Percentiles rank a stretch among this genome's conserved stretches.
phyloP scores from a whole-genome alignment of 768 basidiomycete species.

The Zangia roseola region DNA sequence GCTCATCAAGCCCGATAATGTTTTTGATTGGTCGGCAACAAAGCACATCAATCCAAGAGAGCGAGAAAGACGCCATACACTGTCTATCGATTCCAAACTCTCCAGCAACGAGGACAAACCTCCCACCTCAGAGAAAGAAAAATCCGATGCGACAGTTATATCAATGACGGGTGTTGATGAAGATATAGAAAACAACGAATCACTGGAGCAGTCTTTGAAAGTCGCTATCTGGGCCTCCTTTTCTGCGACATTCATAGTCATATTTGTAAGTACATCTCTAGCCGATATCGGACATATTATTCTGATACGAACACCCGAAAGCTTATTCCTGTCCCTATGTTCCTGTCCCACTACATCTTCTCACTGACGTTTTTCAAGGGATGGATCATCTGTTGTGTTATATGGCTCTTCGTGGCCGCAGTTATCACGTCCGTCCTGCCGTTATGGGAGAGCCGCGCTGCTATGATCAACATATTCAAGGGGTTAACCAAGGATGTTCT shows the following conservation, averaged over 20 bases:
- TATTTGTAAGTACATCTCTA: slow-evolving; percentile 8
- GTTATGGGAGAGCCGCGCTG: slow-evolving; percentile 17
- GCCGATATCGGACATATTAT: not conserved
- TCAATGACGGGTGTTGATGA: slow-evolving; percentile 2
- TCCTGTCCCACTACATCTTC: slow-evolving; percentile 18
- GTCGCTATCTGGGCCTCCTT: slow-evolving; percentile 14
- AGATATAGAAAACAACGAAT: slow-evolving; percentile 3
- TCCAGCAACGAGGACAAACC: slow-evolving; percentile 3
- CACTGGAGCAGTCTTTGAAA: slow-evolving; percentile 11
- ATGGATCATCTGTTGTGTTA: slow-evolving; percentile 16
- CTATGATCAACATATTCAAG: slow-evolving; percentile 9
- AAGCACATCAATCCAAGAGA: slow-evolving; percentile 16
- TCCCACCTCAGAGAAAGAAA: slow-evolving; percentile 9
- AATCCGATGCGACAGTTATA: slow-evolving; percentile 2
- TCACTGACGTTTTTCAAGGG: slow-evolving; percentile 16
- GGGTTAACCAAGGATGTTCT: slow-evolving; percentile 9
- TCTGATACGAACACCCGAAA: not conserved
- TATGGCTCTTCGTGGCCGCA: slow-evolving; percentile 19
- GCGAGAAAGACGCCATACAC: slow-evolving; percentile 4
- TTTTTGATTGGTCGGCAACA: slow-evolving; percentile 18
- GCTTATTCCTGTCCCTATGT: slow-evolving; percentile 19
- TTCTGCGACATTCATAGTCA: slow-evolving; percentile 14
- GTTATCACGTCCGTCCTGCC: slow-evolving; percentile 15
- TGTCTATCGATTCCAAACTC: not conserved
- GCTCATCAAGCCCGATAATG: slow-evolving; percentile 18